Evolutionary conservation across 1,284 basidiomycete genomes (phyloP), one percentile per base, ranked within the genome.

Genomic region (Fistulina hepatica): DNA sequence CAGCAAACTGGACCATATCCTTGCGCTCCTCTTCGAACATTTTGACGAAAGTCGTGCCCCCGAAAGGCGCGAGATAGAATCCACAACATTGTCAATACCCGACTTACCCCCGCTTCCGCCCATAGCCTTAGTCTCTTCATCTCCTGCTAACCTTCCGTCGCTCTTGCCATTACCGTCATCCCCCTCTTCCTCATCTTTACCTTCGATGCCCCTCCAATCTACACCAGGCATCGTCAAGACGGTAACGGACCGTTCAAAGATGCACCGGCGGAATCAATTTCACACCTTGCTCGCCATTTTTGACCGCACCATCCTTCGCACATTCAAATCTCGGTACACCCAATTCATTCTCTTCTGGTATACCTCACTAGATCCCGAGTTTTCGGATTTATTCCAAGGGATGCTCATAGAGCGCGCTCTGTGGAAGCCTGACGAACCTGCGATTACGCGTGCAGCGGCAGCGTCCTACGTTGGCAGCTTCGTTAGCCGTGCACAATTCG

Each of bases 321-420:
- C 95, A 0, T 94, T 94, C 65, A 91, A 93, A 55, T 97, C 91
- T 0, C 85, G 94, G 28, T 94, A 98, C 57, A 93, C 92, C 2
- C 95, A 98, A 51, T 99, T 99, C 61, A 70, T 98, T 43, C 54
- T 98, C 32, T 99, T 98, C 68, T 94, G 90, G 81, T 91, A 83
- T 54, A 75, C 90, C 16, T 95, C 93, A 1, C 76, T 95, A 39
- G 81, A 93, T 47, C 67, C 81, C 6, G 79, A 89, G 42, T 97
- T 93, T 52, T 77, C 85, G 28, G 94, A 98, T 56, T 72, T 89
- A 41, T 97, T 98, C 55, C 83, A 92, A 41, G 93, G 93, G 28
- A 77, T 92, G 52, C 79, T 99, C 19, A 81, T 97, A 31, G 82
- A 83, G 13, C 81, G 86, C 44, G 89, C 92, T 0, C 63, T 97